Percentiles rank a stretch among this genome's conserved stretches.
Conservation (phyloP, 1,139 yeast genomes). For the Taphrina communis region DNA sequence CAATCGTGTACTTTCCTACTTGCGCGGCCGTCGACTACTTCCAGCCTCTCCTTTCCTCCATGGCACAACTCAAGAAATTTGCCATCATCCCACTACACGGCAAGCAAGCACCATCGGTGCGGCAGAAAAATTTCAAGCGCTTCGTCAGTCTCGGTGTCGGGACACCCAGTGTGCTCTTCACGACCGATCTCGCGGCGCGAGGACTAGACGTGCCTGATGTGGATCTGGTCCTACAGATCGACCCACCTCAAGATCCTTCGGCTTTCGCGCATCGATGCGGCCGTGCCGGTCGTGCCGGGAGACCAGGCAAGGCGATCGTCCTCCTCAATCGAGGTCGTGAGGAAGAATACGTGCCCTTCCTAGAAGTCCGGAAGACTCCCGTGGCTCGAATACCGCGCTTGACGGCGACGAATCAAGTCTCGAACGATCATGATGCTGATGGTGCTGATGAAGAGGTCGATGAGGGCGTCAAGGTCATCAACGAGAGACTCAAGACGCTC, state of each 20-base stretch:
- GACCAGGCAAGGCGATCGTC: conserved; percentile 76
- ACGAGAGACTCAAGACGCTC: conserved; percentile 26
- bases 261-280: conserved; percentile 89
- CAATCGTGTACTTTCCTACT: conserved; percentile 90
- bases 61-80: conserved; percentile 47
- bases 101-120: conserved; percentile 73
- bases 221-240: conserved; percentile 82
- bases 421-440: conserved; percentile 47
- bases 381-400: conserved; percentile 51
- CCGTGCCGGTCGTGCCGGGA: conserved; percentile 89
- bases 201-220: conserved; percentile 94
- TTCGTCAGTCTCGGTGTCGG: conserved; percentile 58
- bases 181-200: conserved; percentile 72
- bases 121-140: conserved; percentile 69
- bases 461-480: conserved; percentile 11
- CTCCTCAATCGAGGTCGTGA: conserved; percentile 76
- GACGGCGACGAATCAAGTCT: conserved; percentile 30
- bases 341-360: conserved; percentile 78
- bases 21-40: conserved; percentile 81
- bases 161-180: conserved; percentile 65
- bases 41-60: conserved; percentile 60
- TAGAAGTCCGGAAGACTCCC: conserved; percentile 72
- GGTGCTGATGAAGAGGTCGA: conserved; percentile 42
- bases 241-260: conserved; percentile 90
- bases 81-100: conserved; percentile 79